A percentile compares a stretch with the other conserved stretches of the same genome.
Evolutionary conservation across 768 basidiomycete genomes (phyloP).

Genomic region (Naganishia randhawae): DNA sequence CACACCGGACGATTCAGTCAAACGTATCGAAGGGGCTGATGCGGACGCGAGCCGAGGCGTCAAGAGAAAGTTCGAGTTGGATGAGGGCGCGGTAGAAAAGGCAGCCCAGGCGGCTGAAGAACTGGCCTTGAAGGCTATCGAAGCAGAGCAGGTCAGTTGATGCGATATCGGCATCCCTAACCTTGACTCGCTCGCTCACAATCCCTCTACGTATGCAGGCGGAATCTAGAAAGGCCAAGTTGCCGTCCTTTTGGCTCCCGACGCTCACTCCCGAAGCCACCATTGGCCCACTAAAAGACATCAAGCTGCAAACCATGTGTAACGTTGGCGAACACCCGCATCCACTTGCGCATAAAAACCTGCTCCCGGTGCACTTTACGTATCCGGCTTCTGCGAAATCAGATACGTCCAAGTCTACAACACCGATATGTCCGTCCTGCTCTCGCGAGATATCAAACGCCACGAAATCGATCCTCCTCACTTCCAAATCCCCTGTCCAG

Average conservation of each 20-base stretch:
- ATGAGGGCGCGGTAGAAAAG: conserved; percentile 64
- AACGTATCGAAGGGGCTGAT: conserved; percentile 12
- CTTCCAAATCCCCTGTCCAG: conserved; percentile 34
- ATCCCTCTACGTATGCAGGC: conserved; percentile 52
- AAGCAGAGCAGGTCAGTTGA: conserved; percentile 59
- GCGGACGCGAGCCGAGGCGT: conserved; percentile 53
- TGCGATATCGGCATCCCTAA: background rate
- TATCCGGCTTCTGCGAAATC: conserved; percentile 47
- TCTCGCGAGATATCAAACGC: conserved; percentile 80
- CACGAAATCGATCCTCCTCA: conserved; percentile 44
- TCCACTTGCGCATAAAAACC: conserved; percentile 76
- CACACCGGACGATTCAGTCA: conserved; percentile 2
- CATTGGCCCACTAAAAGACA: conserved; percentile 66
- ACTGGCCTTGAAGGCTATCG: conserved; percentile 74
- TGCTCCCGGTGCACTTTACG: conserved; percentile 76
- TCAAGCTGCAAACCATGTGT: conserved; percentile 85
- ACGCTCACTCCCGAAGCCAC: conserved; percentile 78
- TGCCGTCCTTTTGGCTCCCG: conserved; percentile 97
- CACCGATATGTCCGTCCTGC: conserved; percentile 77
- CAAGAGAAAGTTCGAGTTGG: conserved; percentile 85
- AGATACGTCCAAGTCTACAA: conserved; percentile 33
- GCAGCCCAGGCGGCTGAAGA: conserved; percentile 81
- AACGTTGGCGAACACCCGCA: conserved; percentile 75
- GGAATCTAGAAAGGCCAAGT: conserved; percentile 75
- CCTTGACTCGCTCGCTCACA: background rate